Base-by-base conservation (phyloP, 139 green algal genomes). In the Coelastrella sp. region DNA sequence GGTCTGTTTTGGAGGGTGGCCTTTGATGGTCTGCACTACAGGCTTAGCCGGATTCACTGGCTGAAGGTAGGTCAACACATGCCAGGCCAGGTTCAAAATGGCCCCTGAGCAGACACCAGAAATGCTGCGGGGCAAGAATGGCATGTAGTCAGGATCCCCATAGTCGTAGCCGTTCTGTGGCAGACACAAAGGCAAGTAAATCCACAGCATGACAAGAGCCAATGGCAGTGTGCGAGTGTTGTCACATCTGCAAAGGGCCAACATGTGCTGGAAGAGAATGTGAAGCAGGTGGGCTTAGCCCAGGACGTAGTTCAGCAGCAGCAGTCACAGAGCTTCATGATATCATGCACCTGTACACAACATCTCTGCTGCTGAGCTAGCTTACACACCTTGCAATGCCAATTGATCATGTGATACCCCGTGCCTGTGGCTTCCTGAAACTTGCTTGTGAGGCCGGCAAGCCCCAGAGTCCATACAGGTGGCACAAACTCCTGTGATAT, bases 161-260 rank as follows among this genome's bases (percentile, higher is more conserved):
- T 78, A 78, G 41, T 78, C 69, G n/a, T 78, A 78, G 15, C 41
- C n/a, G 25, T 53, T 7, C 69, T 78, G 41, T n/a, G n/a, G n/a
- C n/a, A n/a, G n/a, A n/a, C 69, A 78, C 11, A 5, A 57, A 21
- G 7, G 25, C 25, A 15, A 67, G 7, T 9, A 67, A 7, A 67
- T 27, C 17, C 27, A 67, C 13, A n/a, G 13, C 8, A 74, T 5
- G 59, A 67, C 21, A 32, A 19, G 59, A 34, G 19, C 13, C 13
- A 35, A 9, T 27, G 59, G 7, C 7, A 67, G 7, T 67, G 59
- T 67, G 59, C 23, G 17, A 35, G 7, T 32, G 21, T 19, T 34
- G 19, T 32, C 11, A 19, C 27, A 19, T 27, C 67, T 57, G 37
- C 23, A 27, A 27, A n/a, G n/a, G n/a, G n/a, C n/a, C 21, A 67